Percentiles rank a stretch among this genome's conserved stretches.
Conservation (phyloP, 495 filamentous ascomycete species). For the Penicillium mononematosum region DNA sequence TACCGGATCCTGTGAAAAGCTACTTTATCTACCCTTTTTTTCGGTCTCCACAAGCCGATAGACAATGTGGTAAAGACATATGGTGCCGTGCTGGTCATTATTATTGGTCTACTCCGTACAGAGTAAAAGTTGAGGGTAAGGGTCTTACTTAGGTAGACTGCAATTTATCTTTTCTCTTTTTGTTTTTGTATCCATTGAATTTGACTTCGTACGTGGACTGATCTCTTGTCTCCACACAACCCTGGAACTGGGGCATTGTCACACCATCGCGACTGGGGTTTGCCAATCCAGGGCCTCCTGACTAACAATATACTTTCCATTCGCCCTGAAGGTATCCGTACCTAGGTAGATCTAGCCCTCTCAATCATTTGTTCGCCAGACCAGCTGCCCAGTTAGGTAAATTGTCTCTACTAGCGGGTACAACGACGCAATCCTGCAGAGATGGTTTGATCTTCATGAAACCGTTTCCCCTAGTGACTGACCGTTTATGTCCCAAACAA, state of each 20-base stretch:
- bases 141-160: not conserved
- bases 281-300: constrained; percentile 6
- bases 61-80: constrained; percentile 13
- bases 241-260: constrained; percentile 18
- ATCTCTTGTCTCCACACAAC: constrained; percentile 8
- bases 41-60: constrained; percentile 21
- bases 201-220: constrained; percentile 18
- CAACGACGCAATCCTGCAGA: constrained; percentile 7
- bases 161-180: not conserved
- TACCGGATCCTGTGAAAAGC: not conserved
- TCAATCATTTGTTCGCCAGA: not conserved
- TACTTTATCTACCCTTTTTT: constrained; percentile 1
- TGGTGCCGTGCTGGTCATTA: not conserved
- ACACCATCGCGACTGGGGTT: constrained; percentile 22
- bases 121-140: not conserved
- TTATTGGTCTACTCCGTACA: constrained; percentile 3
- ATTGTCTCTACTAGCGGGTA: not conserved
- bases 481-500: not conserved
- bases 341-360: not conserved
- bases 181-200: not conserved
- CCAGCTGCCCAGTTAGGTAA: not conserved
- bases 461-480: constrained; percentile 1
- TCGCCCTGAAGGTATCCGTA: no score
- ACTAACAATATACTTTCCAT: not conserved
- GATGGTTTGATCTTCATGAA: constrained; percentile 2